phyloP scores from a whole-genome alignment of 805 yeast species.

The Hanseniaspora nectarophila region DNA sequence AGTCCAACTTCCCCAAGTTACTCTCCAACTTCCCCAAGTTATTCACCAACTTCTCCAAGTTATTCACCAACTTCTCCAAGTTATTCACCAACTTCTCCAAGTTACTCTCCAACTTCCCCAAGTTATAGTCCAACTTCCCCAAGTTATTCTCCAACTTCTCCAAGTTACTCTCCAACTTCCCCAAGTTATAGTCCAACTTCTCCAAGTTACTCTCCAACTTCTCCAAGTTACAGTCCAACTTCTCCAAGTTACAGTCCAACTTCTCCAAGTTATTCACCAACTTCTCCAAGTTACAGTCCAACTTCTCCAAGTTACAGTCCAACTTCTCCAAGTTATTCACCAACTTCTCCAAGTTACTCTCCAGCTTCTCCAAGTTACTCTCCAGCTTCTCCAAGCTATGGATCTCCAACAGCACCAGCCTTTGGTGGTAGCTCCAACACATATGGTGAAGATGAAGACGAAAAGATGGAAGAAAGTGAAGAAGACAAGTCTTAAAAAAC shows the following conservation, averaged over 20 bases:
- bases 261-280: constrained; percentile 54
- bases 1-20: constrained; percentile 64
- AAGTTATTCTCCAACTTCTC: constrained; percentile 39
- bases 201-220: constrained; percentile 42
- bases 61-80: constrained; percentile 71
- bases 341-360: constrained; percentile 54
- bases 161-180: constrained; percentile 50
- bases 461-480: constrained; percentile 18
- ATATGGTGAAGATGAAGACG: constrained; percentile 19
- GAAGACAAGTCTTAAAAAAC: not conserved
- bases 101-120: constrained; percentile 57
- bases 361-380: constrained; percentile 50
- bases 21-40: constrained; percentile 66
- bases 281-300: constrained; percentile 46
- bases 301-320: constrained; percentile 40
- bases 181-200: constrained; percentile 48
- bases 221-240: constrained; percentile 39
- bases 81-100: constrained; percentile 66
- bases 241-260: constrained; percentile 48
- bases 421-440: constrained; percentile 57
- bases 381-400: too few relatives aligned
- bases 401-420: constrained; percentile 28
- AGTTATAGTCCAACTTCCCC: constrained; percentile 46
- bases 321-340: constrained; percentile 40
- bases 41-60: constrained; percentile 40